Evolutionary conservation across 352 stramenopile genomes (phyloP), one percentile per base, ranked within the genome.

Genomic region (Phytophthora aleatoria): DNA sequence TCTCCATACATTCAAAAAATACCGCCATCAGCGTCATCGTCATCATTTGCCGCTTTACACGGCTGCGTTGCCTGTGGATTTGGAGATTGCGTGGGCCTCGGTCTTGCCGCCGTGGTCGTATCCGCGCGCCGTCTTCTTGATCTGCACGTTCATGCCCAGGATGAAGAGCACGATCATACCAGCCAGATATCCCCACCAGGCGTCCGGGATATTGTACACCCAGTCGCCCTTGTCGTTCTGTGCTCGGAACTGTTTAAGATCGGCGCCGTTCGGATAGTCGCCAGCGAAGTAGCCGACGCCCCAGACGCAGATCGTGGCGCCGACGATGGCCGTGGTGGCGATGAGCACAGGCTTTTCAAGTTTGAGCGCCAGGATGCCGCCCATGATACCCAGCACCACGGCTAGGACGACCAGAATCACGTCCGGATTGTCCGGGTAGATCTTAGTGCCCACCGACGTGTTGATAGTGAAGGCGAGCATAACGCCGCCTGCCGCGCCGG

Each of bases 101-200:
- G 44, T 70, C 59, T 76, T 73, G 30, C 76, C 64, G 13, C 67
- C 48, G 61, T 88, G 77, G 57, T 85, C 67, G 41, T 85, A 74
- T 15, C 76, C 79, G 27, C 67, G 73, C 42, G 76, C 79, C 15
- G 79, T 88, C 72, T 88, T 88, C 60, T 73, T 76, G 49, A 90
- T 77, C 65, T 90, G 83, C 52, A 90, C 68, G 39, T 67, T 50
- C 72, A 86, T 73, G 12, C 83, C 87, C 43, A 90, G n/a, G 9
- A 83, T 7, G 44, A 91, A 91, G 30, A 87, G 61, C 42, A 79
- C 68, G 7, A 87, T 3, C 31, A 77, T 89, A 2, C 71, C 82
- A 3, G 67, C 77, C 52, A 95, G 41, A 62, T 95, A 95, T 12
- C 48, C 81, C 85, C 83, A 95, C 83, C 87, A 94, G 5, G 78